phyloP scores from a whole-genome alignment of 257 asterid species.

The Solanum tarijense region DNA sequence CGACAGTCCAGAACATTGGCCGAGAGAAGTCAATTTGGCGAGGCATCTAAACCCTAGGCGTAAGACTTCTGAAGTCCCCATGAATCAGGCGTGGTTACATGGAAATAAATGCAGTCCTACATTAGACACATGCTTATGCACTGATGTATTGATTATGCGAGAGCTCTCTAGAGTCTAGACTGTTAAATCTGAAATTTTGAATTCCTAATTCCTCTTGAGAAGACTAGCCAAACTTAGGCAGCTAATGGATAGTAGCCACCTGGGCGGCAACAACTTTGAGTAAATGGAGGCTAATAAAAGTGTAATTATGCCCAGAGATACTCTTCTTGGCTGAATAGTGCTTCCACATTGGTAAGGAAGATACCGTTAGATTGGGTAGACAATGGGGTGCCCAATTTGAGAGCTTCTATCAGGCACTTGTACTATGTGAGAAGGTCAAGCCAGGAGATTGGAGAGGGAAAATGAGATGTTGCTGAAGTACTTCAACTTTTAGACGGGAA shows the following conservation, averaged over 20 bases:
- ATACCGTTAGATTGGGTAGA: not conserved
- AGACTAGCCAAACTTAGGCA: not conserved
- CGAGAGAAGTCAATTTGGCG: not conserved
- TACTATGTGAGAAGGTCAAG: not conserved
- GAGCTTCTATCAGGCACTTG: not conserved
- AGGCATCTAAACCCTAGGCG: not conserved
- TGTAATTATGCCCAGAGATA: not conserved
- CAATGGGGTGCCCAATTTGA: not conserved
- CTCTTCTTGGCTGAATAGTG: not conserved
- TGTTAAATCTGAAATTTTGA: not conserved
- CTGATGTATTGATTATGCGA: not conserved
- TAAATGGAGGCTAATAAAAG: not conserved
- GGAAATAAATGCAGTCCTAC: not conserved
- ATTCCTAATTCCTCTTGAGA: not conserved
- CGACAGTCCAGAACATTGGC: not conserved
- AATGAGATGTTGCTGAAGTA: not conserved
- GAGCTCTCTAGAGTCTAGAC: not conserved
- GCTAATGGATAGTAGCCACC: not conserved
- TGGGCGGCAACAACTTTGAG: not conserved
- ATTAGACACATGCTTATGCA: not conserved
- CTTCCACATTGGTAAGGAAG: not conserved
- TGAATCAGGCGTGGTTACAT: not conserved
- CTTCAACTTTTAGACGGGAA: not conserved
- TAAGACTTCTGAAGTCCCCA: not conserved
- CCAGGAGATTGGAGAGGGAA: not conserved